These are phyloP conservation scores for Magnaporthiopsis incrustans DNA, from an alignment of 2,329 filamentous ascomycete species.

Conservation along the genomic window DNA sequence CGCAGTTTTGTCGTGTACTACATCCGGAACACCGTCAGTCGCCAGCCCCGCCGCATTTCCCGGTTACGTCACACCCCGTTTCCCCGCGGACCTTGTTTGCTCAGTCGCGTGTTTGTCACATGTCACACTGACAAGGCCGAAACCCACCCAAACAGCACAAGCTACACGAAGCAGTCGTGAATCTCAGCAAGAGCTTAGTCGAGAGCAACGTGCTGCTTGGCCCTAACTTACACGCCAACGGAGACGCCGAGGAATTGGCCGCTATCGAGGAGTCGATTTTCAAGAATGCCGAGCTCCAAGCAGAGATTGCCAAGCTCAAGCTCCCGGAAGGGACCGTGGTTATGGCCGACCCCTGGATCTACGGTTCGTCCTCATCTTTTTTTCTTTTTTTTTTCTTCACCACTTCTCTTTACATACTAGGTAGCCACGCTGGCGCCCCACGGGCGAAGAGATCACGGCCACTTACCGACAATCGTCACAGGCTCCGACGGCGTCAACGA, in stretches of 20 bases:
- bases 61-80: not conserved
- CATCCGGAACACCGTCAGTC: constrained; percentile 47
- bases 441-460: too few species aligned
- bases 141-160: constrained; percentile 38
- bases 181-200: constrained; percentile 40
- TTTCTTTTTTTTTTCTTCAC: too few species aligned
- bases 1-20: constrained; percentile 51
- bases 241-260: constrained; percentile 52
- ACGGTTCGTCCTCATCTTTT: constrained; percentile 30
- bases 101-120: too few species aligned
- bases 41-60: not conserved
- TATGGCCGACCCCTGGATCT: constrained; percentile 58
- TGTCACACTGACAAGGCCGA: not conserved
- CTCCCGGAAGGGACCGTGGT: constrained; percentile 51
- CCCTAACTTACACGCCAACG: constrained; percentile 48
- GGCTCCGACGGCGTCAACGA: constrained; percentile 36
- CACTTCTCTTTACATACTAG: too few species aligned
- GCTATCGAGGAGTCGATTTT: constrained; percentile 47
- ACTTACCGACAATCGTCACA: constrained; percentile 14
- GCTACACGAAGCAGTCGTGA: constrained; percentile 51
- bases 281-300: constrained; percentile 47
- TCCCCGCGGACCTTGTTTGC: too few species aligned
- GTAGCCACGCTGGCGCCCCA: too few species aligned
- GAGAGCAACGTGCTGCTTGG: constrained; percentile 52
- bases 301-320: constrained; percentile 53